Evolutionary conservation across 257 asterid genomes (phyloP).

Genomic region (Solanum tarijense): DNA sequence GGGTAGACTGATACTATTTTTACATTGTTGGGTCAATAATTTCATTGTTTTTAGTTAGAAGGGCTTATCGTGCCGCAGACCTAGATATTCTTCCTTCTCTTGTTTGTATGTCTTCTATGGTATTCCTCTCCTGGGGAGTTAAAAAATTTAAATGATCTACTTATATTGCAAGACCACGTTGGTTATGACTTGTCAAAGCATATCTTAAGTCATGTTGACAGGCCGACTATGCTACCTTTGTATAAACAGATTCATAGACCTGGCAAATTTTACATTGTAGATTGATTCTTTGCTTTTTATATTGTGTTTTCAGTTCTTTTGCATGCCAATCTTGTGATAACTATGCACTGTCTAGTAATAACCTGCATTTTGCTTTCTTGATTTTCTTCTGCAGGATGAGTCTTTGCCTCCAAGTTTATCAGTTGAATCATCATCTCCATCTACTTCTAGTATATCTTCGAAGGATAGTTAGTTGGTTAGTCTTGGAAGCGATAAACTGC

Average conservation of each 20-base stretch:
- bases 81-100: neutral
- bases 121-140: neutral
- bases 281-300: neutral
- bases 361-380: neutral
- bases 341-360: neutral
- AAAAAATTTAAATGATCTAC: neutral
- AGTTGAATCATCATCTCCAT: slow-evolving; percentile 48
- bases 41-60: neutral
- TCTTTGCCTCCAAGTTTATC: slow-evolving; percentile 39
- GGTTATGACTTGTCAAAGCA: neutral
- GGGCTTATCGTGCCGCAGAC: neutral
- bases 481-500: neutral
- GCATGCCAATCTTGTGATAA: neutral
- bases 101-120: neutral
- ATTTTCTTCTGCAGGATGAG: slow-evolving; percentile 29
- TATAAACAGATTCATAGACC: neutral
- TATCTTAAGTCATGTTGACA: neutral
- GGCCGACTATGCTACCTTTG: neutral
- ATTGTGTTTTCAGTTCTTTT: neutral
- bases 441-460: slow-evolving; percentile 28
- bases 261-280: neutral
- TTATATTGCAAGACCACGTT: neutral
- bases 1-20: slow-evolving; percentile 39
- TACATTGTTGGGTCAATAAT: neutral
- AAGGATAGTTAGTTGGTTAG: slow-evolving; percentile 17